Conservation (phyloP, 2,329 filamentous ascomycete genomes). For the Cryphonectria parasitica region DNA sequence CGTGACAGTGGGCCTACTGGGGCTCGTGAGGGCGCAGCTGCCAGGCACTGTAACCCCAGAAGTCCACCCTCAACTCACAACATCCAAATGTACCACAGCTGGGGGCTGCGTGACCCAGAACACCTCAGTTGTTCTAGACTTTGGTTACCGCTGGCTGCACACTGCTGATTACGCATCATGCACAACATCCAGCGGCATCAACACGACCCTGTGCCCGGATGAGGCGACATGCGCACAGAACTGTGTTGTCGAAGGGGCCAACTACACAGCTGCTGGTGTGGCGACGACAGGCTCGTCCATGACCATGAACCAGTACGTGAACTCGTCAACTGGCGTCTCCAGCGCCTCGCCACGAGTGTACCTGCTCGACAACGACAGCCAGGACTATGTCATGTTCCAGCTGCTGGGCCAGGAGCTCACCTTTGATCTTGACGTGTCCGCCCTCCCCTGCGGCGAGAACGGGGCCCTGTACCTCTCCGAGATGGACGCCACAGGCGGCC, state of each 20-base stretch:
- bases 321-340: slow-evolving; percentile 28
- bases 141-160: slow-evolving; percentile 45
- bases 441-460: slow-evolving; percentile 65
- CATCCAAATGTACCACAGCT: slow-evolving; percentile 49
- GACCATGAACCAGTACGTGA: slow-evolving; percentile 37
- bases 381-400: slow-evolving; percentile 48
- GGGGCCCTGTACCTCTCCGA: slow-evolving; percentile 51
- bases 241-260: slow-evolving; percentile 51
- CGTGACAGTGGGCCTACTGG: slow-evolving; percentile 18
- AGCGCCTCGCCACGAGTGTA: slow-evolving; percentile 53
- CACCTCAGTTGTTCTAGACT: slow-evolving; percentile 49
- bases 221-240: slow-evolving; percentile 50
- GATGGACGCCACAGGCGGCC: slow-evolving; percentile 55
- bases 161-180: slow-evolving; percentile 36
- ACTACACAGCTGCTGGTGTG: slow-evolving; percentile 44
- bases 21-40: slow-evolving; percentile 35
- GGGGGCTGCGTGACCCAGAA: slow-evolving; percentile 47
- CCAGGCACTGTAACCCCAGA: slow-evolving; percentile 39
- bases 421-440: slow-evolving; percentile 67
- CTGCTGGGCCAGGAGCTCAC: slow-evolving; percentile 63
- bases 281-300: slow-evolving; percentile 34
- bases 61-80: slow-evolving; percentile 47
- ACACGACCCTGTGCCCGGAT: slow-evolving; percentile 46
- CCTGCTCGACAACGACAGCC: slow-evolving; percentile 38
- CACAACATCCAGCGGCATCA: slow-evolving; percentile 34